phyloP scores from a whole-genome alignment of 2,329 filamentous ascomycete species.

The Epichloe scottii region DNA sequence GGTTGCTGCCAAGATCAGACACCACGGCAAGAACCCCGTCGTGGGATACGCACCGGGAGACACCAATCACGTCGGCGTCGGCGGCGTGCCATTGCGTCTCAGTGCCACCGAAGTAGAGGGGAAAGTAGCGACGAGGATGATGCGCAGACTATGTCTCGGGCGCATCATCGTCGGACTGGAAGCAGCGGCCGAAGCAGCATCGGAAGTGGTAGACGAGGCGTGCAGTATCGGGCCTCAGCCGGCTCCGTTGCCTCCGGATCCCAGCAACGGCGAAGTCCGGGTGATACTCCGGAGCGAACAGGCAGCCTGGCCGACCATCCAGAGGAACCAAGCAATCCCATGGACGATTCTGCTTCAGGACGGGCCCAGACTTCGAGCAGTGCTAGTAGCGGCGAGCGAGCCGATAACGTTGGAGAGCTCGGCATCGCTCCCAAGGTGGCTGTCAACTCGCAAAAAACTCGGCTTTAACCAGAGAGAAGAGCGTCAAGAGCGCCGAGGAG shows the following conservation, averaged over 20 bases:
- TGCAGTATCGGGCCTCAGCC: conserved; percentile 39
- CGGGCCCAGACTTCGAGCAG: conserved; percentile 39
- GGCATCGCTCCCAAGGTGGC: conserved; percentile 36
- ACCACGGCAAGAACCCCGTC: conserved; percentile 69
- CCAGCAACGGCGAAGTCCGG: conserved; percentile 33
- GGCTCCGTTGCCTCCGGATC: conserved; percentile 28
- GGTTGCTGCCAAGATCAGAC: conserved; percentile 76
- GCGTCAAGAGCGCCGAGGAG: conserved; percentile 56
- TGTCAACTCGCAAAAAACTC: conserved; percentile 46
- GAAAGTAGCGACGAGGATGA: conserved; percentile 72
- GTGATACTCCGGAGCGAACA: conserved; percentile 41
- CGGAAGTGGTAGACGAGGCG: conserved; percentile 36
- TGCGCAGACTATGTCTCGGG: conserved; percentile 28
- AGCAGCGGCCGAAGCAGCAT: conserved; percentile 66
- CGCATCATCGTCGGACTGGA: conserved; percentile 57
- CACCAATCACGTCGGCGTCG: conserved; percentile 55
- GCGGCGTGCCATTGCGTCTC: conserved; percentile 78
- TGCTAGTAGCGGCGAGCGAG: conserved; percentile 46
- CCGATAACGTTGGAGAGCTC: conserved; percentile 48
- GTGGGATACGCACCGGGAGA: conserved; percentile 66
- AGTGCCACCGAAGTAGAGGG: conserved; percentile 94
- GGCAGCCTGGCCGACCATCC: conserved; percentile 37
- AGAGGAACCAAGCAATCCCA: conserved; percentile 14
- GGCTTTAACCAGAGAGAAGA: conserved; percentile 50
- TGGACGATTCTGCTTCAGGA: conserved; percentile 32